A percentile compares a stretch with the other conserved stretches of the same genome.
Conservation (phyloP, 352 stramenopile species). For the Globisporangium sylvaticum region DNA sequence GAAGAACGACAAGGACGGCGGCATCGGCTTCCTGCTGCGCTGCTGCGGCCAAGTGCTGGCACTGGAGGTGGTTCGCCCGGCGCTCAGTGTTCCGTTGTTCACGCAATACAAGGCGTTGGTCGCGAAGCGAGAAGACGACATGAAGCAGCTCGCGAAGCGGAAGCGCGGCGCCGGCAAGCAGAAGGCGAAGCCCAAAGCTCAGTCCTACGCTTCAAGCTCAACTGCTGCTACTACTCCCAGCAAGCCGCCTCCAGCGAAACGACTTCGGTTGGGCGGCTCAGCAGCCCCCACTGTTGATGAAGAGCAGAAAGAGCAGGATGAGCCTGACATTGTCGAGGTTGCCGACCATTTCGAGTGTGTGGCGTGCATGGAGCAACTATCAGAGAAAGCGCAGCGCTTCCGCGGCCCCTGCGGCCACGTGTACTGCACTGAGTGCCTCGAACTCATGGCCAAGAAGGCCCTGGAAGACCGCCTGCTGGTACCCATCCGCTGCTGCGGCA, state of each 20-base stretch:
- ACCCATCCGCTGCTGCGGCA: constrained; percentile 68
- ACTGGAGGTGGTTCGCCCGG: constrained; percentile 26
- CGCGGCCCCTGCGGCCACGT: constrained; percentile 42
- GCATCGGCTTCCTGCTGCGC: constrained; percentile 23
- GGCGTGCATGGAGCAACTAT: constrained; percentile 11
- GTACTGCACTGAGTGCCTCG: constrained; percentile 58
- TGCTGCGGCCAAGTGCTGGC: constrained; percentile 35
- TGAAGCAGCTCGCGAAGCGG: not conserved
- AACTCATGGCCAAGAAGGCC: constrained; percentile 46
- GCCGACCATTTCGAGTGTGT: constrained; percentile 2
- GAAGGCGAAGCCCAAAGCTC: not conserved
- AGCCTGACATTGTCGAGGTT: not conserved
- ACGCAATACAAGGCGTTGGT: constrained; percentile 33
- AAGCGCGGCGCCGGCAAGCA: constrained; percentile 12
- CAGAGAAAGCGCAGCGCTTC: not conserved
- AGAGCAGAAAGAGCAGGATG: not conserved
- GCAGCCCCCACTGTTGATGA: constrained; percentile 15
- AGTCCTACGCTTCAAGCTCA: not conserved
- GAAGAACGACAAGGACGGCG: constrained; percentile 23
- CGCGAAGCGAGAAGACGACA: constrained; percentile 14
- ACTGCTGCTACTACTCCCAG: not conserved
- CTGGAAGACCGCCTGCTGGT: constrained; percentile 34
- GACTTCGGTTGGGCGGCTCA: not conserved
- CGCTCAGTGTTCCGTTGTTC: constrained; percentile 22
- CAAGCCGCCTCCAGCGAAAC: not conserved